phyloP scores from a whole-genome alignment of 495 filamentous ascomycete genomes.

The Lichina pygmaea region DNA sequence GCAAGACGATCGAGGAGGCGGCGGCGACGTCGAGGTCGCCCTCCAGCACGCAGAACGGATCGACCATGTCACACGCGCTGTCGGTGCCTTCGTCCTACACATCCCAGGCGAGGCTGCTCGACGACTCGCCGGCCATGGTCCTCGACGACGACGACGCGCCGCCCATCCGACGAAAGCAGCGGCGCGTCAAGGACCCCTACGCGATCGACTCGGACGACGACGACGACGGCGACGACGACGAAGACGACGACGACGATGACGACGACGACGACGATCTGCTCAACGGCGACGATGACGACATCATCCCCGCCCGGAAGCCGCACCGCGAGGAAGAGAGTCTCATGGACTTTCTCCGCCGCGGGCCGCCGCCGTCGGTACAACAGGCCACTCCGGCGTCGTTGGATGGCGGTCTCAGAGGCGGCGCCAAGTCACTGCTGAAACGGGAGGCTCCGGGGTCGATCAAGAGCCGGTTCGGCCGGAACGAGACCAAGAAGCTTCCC shows the following conservation, averaged over 20 bases:
- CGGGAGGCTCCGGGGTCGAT: slow-evolving; percentile 30
- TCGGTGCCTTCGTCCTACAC: slow-evolving; percentile 23
- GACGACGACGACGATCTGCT: not conserved
- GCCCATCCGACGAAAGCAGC: slow-evolving; percentile 31
- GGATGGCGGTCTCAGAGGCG: too few species aligned
- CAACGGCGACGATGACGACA: slow-evolving; percentile 19
- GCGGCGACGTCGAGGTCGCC: slow-evolving; percentile 11
- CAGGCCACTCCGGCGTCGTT: slow-evolving; percentile 14
- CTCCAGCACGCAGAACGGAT: slow-evolving; percentile 18
- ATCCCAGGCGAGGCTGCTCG: slow-evolving; percentile 31
- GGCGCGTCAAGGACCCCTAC: slow-evolving; percentile 67
- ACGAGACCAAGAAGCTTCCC: not conserved
- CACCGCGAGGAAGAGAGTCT: slow-evolving; percentile 37
- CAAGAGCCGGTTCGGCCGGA: slow-evolving; percentile 33
- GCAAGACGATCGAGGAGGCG: slow-evolving; percentile 7
- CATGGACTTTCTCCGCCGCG: slow-evolving; percentile 67
- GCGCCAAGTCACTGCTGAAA: slow-evolving; percentile 23
- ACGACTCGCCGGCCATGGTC: slow-evolving; percentile 4
- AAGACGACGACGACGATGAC: slow-evolving; percentile 17
- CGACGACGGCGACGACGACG: slow-evolving; percentile 4
- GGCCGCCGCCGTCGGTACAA: slow-evolving; percentile 39
- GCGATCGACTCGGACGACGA: slow-evolving; percentile 54
- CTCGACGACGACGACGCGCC: slow-evolving; percentile 7
- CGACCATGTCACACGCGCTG: slow-evolving; percentile 12
- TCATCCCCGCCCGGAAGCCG: slow-evolving; percentile 18